Evolutionary conservation across 2,329 filamentous ascomycete genomes (phyloP), one percentile per base, ranked within the genome.

Genomic region (Aspergillus aculeatinus): DNA sequence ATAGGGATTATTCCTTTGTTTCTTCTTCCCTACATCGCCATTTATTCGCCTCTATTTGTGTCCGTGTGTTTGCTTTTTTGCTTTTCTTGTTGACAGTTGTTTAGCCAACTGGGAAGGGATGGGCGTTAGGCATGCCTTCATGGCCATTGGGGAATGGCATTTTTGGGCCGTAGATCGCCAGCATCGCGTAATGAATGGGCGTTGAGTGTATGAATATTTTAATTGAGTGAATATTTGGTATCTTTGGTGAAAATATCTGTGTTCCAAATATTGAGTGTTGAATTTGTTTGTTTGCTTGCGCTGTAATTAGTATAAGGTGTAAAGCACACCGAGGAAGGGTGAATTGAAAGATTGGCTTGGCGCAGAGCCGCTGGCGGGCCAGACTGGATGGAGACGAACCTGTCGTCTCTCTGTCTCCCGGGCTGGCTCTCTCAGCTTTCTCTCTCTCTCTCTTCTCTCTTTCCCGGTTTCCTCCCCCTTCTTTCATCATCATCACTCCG

Each of bases 401-500:
- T 50, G 55, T 35, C 1, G 23, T 23, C 23, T 23, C 23, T 23
- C 23, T 23, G 23, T 2, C 23, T 23, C 4, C 5, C n/a, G n/a
- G n/a, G n/a, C 23, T 23, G 23, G 23, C 59, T 51, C 51, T 53
- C 56, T 33, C 59, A 33, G 60, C 60, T 54, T 33, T 44, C 33
- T 44, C 33, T 35, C 33, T 44, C 39, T 19, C 39, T 44, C 39
- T 44, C n/a, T 19, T 60, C 59, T 57, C 50, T 58, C 31, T 55
- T 61, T 55, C 55, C 55, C 23, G 60, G 50, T 52, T 61, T 51
- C 54, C 57, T 60, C 60, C 59, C 59, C 60, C 61, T 67, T 63
- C 61, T 63, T 68, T 64, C 65, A 67, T 65, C 65, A 61, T 62
- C 61, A 59, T 29, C 27, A 29, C 31, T 35, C 35, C 53, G 19